Percentiles rank a stretch among this genome's conserved stretches.
These are phyloP conservation scores for Neonectria neomacrospora DNA, from an alignment of 2,329 filamentous ascomycete species.

Conservation along the genomic window DNA sequence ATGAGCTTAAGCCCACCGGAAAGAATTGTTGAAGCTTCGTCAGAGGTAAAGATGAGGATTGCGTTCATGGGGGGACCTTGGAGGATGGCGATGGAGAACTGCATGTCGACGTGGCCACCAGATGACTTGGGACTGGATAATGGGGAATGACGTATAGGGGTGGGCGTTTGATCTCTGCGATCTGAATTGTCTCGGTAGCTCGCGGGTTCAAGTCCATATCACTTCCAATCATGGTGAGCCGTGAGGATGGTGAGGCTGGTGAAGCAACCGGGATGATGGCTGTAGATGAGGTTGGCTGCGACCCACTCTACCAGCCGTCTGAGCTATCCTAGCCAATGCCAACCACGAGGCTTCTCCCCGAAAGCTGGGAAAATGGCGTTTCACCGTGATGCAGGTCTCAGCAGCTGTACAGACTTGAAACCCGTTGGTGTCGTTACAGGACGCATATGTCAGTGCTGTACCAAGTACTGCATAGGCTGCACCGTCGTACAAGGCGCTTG, in stretches of 20 bases:
- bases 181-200: constrained; percentile 37
- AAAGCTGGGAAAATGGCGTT: constrained; percentile 6
- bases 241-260: constrained; percentile 24
- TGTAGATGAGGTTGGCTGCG: constrained; percentile 42
- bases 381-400: constrained; percentile 11
- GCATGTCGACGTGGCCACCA: constrained; percentile 38
- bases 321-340: constrained; percentile 6
- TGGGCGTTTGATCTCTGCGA: constrained; percentile 21
- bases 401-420: constrained; percentile 1
- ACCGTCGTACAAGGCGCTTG: constrained; percentile 2
- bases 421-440: background rate
- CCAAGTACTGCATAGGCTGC: background rate
- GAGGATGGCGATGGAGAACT: constrained; percentile 35
- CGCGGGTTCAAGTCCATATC: constrained; percentile 29
- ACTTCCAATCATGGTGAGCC: constrained; percentile 35
- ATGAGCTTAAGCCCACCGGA: constrained; percentile 23
- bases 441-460: constrained; percentile 1
- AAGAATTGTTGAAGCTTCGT: constrained; percentile 32
- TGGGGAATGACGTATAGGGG: constrained; percentile 37
- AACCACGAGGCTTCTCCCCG: constrained; percentile 15
- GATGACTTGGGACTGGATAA: constrained; percentile 27
- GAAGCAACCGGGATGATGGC: constrained; percentile 40
- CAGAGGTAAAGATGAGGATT: constrained; percentile 31
- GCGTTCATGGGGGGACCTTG: constrained; percentile 42
- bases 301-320: constrained; percentile 30